Evolutionary conservation across 768 basidiomycete genomes (phyloP), one percentile per base, ranked within the genome.

Genomic region (Termitomyces sp.): DNA sequence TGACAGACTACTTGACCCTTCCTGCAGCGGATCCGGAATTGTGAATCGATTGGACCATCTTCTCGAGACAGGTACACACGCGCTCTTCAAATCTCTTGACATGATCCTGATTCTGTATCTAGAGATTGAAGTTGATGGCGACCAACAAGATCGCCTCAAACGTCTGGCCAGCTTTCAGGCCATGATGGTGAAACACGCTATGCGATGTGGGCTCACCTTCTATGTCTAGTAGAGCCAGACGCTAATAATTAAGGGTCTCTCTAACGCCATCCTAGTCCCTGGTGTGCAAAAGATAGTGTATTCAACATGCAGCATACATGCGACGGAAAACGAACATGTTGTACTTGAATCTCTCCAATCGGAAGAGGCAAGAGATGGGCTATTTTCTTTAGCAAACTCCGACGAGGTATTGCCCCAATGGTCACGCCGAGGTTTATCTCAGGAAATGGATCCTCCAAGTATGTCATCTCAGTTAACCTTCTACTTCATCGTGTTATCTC

Each of bases 241-340:
- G 42, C 53, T 55, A 33, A 49, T 40, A 14, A 43, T 33, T 3
- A 33, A 33, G 31, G 38, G 37, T 33, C 11, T 31, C 60, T 53
- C 57, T 53, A 26, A 55, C 50, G 59, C 50, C 28, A 55, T 37
- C 58, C 59, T 21, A 96, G 94, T 95, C 70, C 86, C 91, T 1
- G 76, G 77, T 41, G 90, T 86, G 37, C 71, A 78, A 56, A 84
- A 82, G 63, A 92, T 99, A 63, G 94, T 94, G 28, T 98, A 99
- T 70, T 98, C 95, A 23, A 99, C 97, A n/a, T 99, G 96, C 68
- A 97, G 94, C 60, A 77, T 97, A 47, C 88, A 98, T 70, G 82
- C 89, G 14, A 81, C 80, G 42, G 97, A 99, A 67, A 95, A 99
- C 70, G 97, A 99, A 68, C 84, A 85, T 57, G 97, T 98, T 55